Conservation (phyloP, 768 basidiomycete species). For the Panus rudis region DNA sequence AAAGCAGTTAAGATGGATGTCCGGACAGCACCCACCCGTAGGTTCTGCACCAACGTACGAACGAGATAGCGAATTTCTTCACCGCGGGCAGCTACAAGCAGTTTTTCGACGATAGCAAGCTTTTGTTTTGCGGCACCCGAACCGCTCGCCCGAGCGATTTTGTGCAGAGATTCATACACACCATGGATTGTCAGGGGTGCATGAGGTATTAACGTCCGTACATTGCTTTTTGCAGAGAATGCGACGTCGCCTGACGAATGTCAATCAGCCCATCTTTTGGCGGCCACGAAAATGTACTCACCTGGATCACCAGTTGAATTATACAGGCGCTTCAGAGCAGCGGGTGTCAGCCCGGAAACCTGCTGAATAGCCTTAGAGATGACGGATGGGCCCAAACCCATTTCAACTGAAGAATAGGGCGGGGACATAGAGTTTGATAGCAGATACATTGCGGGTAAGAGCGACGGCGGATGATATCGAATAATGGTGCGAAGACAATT, state of each 20-base stretch:
- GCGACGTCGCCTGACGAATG: constrained; percentile 66
- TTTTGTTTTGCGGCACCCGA: constrained; percentile 71
- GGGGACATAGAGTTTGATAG: constrained; percentile 77
- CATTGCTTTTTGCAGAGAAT: constrained; percentile 69
- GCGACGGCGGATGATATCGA: constrained; percentile 55
- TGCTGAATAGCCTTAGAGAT: constrained; percentile 67
- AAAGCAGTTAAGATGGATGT: constrained; percentile 76
- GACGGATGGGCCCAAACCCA: constrained; percentile 62
- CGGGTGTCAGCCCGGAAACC: constrained; percentile 56
- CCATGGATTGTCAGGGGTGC: constrained; percentile 54
- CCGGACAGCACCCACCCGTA: constrained; percentile 85
- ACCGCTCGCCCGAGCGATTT: constrained; percentile 64
- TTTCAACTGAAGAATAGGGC: constrained; percentile 63
- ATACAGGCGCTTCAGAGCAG: constrained; percentile 58
- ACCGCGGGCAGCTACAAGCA: constrained; percentile 78
- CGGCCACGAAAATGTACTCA: constrained; percentile 6
- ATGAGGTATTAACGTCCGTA: constrained; percentile 69
- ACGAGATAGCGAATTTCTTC: constrained; percentile 85
- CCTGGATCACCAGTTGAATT: constrained; percentile 67
- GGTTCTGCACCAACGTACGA: constrained; percentile 63
- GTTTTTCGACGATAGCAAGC: constrained; percentile 68
- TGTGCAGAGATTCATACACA: constrained; percentile 63
- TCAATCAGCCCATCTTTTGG: background rate
- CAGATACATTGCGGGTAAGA: constrained; percentile 74
- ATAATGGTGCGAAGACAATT: constrained; percentile 71